Conservation (phyloP, 1,284 basidiomycete species). For the Coriolopsis trogii region DNA sequence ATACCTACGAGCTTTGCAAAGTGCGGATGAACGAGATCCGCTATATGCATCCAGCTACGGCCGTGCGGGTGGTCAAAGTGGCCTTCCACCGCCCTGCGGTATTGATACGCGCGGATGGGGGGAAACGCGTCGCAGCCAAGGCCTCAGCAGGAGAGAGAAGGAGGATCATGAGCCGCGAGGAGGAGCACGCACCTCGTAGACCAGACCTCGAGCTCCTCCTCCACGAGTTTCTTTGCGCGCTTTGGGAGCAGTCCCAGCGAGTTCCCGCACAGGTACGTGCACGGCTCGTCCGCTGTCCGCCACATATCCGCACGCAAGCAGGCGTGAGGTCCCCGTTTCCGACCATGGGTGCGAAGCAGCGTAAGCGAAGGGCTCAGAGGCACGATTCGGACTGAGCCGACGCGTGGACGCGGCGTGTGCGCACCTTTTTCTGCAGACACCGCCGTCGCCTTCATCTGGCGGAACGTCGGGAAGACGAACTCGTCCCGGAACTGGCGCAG, state of each 20-base stretch:
- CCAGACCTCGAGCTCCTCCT: slow-evolving; percentile 93
- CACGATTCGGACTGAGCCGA: too few species aligned
- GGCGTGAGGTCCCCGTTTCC: too few species aligned
- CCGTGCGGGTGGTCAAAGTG: slow-evolving; percentile 89
- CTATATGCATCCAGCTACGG: slow-evolving; percentile 85
- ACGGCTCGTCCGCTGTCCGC: slow-evolving; percentile 50
- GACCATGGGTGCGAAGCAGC: too few species aligned
- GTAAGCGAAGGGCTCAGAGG: too few species aligned
- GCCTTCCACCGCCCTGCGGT: slow-evolving; percentile 82
- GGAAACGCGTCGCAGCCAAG: background rate
- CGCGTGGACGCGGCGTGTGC: too few species aligned
- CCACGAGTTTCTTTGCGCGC: slow-evolving; percentile 69
- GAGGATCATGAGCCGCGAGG: too few species aligned
- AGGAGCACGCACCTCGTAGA: slow-evolving; percentile 72
- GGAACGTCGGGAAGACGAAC: slow-evolving; percentile 67
- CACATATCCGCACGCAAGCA: background rate
- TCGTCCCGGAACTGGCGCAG: slow-evolving; percentile 42
- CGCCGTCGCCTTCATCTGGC: slow-evolving; percentile 50
- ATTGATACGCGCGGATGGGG: background rate
- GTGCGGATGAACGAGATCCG: slow-evolving; percentile 73
- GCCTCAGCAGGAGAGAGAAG: slow-evolving; percentile 12
- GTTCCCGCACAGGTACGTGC: slow-evolving; percentile 95
- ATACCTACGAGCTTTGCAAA: slow-evolving; percentile 84
- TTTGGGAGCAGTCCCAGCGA: slow-evolving; percentile 88
- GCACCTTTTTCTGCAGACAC: slow-evolving; percentile 42